phyloP scores from a whole-genome alignment of 208 protist species.

The Vickermania ingenoplastis region DNA sequence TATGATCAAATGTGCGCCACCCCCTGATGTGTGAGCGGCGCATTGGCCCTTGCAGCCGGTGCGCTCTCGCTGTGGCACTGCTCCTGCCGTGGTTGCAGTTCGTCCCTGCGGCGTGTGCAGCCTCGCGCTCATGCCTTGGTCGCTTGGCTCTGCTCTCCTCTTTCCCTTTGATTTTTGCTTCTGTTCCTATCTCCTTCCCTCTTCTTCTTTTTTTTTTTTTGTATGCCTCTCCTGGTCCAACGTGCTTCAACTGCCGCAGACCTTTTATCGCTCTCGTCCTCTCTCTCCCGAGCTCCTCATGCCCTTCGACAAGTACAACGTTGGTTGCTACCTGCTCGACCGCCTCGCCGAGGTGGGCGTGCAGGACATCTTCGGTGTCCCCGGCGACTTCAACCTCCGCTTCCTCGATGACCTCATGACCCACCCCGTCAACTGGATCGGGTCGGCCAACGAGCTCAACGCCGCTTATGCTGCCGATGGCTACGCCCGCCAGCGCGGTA shows the following conservation, averaged over 20 bases:
- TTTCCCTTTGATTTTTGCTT: too few species aligned
- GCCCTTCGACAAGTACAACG: conserved; percentile 38
- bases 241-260: too few species aligned
- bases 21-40: too few species aligned
- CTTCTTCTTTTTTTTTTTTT: conserved; percentile 4
- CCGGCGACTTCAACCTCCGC: conserved; percentile 55
- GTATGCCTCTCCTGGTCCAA: background rate
- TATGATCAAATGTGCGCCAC: too few species aligned
- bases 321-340: conserved; percentile 45
- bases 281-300: too few species aligned
- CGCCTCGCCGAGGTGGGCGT: conserved; percentile 29
- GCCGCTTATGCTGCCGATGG: conserved; percentile 48
- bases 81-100: too few species aligned
- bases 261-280: too few species aligned
- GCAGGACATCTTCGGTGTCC: conserved; percentile 43
- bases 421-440: conserved; percentile 40
- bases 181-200: conserved; percentile 5
- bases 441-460: conserved; percentile 49
- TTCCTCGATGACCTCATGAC: conserved; percentile 56
- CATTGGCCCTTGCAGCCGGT: too few species aligned
- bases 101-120: too few species aligned
- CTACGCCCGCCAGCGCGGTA: conserved; percentile 18
- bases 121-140: too few species aligned
- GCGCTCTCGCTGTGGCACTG: too few species aligned
- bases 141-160: too few species aligned